Evolutionary conservation across 2,329 filamentous ascomycete genomes (phyloP).

Genomic region (Exophiala viscosa): DNA sequence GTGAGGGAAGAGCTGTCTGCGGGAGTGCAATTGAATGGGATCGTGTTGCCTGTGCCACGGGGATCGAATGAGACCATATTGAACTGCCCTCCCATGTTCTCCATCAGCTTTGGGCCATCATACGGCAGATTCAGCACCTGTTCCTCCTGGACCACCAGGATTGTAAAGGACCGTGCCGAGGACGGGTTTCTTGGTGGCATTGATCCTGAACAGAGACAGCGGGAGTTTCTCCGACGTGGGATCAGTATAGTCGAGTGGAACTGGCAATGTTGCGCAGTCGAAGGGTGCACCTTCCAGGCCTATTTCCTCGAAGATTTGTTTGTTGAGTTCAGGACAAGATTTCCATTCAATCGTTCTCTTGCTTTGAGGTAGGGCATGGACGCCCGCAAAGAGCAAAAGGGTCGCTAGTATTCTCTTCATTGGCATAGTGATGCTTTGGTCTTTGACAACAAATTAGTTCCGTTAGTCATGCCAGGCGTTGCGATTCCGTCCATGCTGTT

Average conservation of each 20-base stretch:
- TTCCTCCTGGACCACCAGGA: constrained; percentile 36
- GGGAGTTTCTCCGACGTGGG: constrained; percentile 27
- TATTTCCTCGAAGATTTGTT: neutral
- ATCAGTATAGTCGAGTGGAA: constrained; percentile 37
- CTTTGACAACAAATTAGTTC: no score
- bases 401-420: neutral
- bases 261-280: constrained; percentile 33
- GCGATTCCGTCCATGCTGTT: no score
- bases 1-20: neutral
- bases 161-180: constrained; percentile 36
- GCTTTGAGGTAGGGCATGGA: neutral
- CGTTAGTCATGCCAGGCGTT: no score
- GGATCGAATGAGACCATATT: constrained; percentile 23
- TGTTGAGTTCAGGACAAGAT: constrained; percentile 12
- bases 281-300: constrained; percentile 1
- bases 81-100: constrained; percentile 19
- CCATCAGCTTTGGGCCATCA: neutral
- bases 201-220: constrained; percentile 30
- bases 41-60: constrained; percentile 20
- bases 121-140: constrained; percentile 24
- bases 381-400: neutral
- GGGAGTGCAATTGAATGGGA: constrained; percentile 24
- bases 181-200: constrained; percentile 30
- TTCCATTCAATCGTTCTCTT: constrained; percentile 8
- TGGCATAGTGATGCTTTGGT: neutral